A percentile compares a stretch with the other conserved stretches of the same genome.
Evolutionary conservation across 2,329 filamentous ascomycete species (phyloP).

Genomic region (Calonectria pseudoreteaudii): DNA sequence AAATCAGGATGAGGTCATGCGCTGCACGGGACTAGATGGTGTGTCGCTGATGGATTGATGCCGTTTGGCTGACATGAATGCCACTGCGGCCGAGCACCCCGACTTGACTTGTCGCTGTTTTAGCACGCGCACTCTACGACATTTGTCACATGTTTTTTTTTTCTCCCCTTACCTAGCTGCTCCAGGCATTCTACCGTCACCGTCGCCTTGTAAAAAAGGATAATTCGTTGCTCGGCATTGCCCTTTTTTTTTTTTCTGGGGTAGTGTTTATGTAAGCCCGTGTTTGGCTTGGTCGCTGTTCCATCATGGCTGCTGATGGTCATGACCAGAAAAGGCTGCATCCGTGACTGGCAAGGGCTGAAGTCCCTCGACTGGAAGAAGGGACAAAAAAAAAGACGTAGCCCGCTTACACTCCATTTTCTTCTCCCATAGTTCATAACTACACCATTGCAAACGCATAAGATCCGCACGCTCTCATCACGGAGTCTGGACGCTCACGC

Average conservation of each 20-base stretch:
- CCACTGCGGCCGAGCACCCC: not conserved
- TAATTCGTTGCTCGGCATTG: not conserved
- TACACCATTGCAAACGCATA: not conserved
- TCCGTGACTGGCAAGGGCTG: not conserved
- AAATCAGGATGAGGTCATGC: conserved; percentile 44
- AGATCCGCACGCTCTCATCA: not conserved
- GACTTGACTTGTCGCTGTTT: not conserved
- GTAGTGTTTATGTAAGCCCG: conserved; percentile 11
- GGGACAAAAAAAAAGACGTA: not conserved
- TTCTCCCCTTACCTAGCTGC: not conserved
- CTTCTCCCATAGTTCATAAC: not conserved
- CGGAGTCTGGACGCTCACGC: not conserved
- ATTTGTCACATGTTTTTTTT: conserved; percentile 19
- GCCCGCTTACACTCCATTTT: not conserved
- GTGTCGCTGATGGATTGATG: not conserved
- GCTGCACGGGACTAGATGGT: conserved; percentile 37
- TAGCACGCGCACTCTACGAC: not conserved
- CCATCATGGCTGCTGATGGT: conserved; percentile 9
- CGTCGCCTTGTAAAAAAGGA: not conserved
- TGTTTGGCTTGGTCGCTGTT: not conserved
- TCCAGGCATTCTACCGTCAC: not conserved
- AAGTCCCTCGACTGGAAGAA: not conserved
- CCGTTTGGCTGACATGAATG: conserved; percentile 5
- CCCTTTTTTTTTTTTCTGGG: not conserved
- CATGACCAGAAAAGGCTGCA: not conserved